Base-by-base conservation (phyloP, 495 filamentous ascomycete genomes). In the Lasiosphaeris hirsuta region DNA sequence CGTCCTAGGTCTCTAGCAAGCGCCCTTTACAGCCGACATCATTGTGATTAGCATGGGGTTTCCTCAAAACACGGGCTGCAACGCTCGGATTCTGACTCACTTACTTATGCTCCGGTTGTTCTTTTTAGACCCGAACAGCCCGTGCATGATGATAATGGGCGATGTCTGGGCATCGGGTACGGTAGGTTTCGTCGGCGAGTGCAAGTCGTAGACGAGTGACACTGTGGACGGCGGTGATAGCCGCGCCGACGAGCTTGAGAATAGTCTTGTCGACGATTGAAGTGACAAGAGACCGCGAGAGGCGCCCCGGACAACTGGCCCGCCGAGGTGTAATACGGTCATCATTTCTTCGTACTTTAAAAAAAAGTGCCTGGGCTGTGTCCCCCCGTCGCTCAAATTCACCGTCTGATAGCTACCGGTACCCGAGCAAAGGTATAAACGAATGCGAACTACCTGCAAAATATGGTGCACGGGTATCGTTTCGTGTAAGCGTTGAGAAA, bases 91-190 rank as follows among this genome's bases (percentile, higher is more conserved):
- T 19, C 15, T 18, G 23, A 75, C 90, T 79, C 83, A 97, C 94
- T 92, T 96, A 85, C 93, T 95, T 60, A 98, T 94, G 71, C 83
- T 92, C 72, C 93, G 76, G 67, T 97, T 94, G 65, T 98, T 98
- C 78, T 90, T 89, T 74, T 96, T 97, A 40, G 90, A 96, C 18
- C 94, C 94, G 68, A 98, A 97, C 13, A 98, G 79, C 4, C 94
- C 94, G 70, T 98, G 94, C 71, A 97, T 81, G 59, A 98, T 84
- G 61, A 98, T 72, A 56, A 98, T 88, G 0, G 94, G 90, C 42
- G 81, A 69, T 44, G 81, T 80, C 59, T 75, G 66, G 42, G 45
- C 62, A 14, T 76, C 68, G 0, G 64, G 50, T 9, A 61, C 67
- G 4, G 41, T 37, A 30, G 63, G 68, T n/a, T 70, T 71, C n/a